phyloP scores from a whole-genome alignment of 371 early-diverging fungal species.

The Mortierella sp. region DNA sequence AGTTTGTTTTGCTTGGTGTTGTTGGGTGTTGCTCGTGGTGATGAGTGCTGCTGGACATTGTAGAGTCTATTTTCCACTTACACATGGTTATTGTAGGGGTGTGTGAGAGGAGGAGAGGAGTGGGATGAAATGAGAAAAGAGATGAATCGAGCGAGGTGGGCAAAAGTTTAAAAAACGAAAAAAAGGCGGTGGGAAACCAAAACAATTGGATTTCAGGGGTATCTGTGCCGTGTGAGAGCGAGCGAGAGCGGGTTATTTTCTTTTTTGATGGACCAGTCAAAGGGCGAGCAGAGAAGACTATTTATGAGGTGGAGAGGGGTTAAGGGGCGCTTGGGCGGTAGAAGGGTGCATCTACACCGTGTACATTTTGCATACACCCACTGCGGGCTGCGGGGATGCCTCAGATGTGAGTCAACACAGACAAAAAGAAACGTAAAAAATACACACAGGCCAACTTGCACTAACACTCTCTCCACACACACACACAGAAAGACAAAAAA shows the following conservation, averaged over 20 bases:
- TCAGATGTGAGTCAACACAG: not conserved
- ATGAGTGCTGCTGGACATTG: not conserved
- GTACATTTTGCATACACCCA: not conserved
- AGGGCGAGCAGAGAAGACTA: not conserved
- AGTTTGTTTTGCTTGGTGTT: not conserved
- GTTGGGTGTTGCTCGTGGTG: not conserved
- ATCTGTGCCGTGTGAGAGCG: not conserved
- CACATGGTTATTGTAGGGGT: not conserved
- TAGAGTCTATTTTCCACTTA: not conserved
- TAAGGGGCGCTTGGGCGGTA: no score
- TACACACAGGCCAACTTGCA: not conserved
- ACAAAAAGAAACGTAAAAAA: not conserved
- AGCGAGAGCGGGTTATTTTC: not conserved
- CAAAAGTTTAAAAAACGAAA: not conserved
- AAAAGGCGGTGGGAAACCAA: slow-evolving; percentile 13
- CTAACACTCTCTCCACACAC: not conserved
- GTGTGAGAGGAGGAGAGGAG: not conserved
- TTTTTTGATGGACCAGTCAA: not conserved
- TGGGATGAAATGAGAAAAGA: not conserved
- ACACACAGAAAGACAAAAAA: not conserved
- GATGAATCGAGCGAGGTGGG: slow-evolving; percentile 4
- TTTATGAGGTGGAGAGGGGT: not conserved
- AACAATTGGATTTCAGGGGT: slow-evolving; percentile 11
- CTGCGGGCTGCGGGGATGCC: slow-evolving; percentile 1
- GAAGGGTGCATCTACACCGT: not conserved